Evolutionary conservation across 257 asterid species (phyloP), one percentile per base, ranked within the genome.

Genomic region (Plantago major): DNA sequence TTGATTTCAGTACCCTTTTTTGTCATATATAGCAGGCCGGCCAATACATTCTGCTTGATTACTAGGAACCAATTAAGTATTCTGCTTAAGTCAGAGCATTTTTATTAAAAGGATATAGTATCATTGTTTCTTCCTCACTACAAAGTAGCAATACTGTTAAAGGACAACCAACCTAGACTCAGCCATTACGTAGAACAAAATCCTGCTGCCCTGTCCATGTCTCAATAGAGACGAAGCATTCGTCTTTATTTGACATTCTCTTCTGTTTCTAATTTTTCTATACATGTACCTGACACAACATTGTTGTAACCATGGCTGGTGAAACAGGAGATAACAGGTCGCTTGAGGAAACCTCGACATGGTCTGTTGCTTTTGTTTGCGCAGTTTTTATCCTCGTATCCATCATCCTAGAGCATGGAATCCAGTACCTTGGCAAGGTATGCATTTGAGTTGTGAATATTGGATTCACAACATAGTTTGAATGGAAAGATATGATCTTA

Each of bases 341-440:
- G 33, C 79, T 89, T 43, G 80, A 89, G 62, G 79, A 81, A 58
- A 89, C 96, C 46, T 82, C 96, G 7, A 89, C 96, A 0, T 89
- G 96, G 96, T 86, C 96, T 9, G 88, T 89, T 37, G 96, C 95
- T 14, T 66, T 73, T 15, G 96, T 89, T 47, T 80, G 85, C 53
- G 83, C 90, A 1, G 79, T 80, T 11, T 80, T 88, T 58, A 77
- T 85, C 33, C 43, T 79, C 65, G 72, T 85, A 7, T 89, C 96
- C 11, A 49, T 89, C 42, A 50, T 69, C 5, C 76, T 88, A 30
- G 96, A 89, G 63, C 93, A 84, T 44, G 87, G 85, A 5, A 88
- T 88, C 44, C 82, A 85, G 60, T 76, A 78, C 30, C 87, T 88
- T 58, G 84, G 74, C 26, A 81, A 80, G 86, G 96, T 84, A 67